Evolutionary conservation across 352 stramenopile genomes (phyloP).

Genomic region (Phytopythium ostracodes): DNA sequence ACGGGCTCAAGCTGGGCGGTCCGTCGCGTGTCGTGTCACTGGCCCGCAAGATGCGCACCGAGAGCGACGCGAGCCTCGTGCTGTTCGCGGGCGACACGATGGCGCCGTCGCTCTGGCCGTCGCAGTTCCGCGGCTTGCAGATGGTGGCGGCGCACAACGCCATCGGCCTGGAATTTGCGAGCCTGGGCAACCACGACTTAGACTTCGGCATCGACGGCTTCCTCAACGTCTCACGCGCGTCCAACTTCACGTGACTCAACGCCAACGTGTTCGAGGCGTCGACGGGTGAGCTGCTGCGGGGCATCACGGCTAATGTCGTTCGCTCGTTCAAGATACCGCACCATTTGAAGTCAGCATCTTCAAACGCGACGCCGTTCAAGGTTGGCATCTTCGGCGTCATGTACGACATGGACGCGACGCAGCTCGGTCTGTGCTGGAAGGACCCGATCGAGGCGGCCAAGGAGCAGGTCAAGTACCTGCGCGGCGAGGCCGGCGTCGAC

Average conservation of each 20-base stretch:
- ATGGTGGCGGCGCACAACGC: slow-evolving; percentile 77
- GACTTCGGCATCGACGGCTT: slow-evolving; percentile 78
- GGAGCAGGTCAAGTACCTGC: slow-evolving; percentile 31
- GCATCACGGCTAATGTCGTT: slow-evolving; percentile 44
- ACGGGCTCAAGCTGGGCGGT: slow-evolving; percentile 57
- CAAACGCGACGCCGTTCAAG: slow-evolving; percentile 24
- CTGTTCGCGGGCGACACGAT: slow-evolving; percentile 79
- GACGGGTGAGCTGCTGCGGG: slow-evolving; percentile 41
- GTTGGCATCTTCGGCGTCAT: slow-evolving; percentile 74
- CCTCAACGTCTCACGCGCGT: slow-evolving; percentile 50
- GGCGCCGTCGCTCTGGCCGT: slow-evolving; percentile 79
- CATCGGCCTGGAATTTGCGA: slow-evolving; percentile 68
- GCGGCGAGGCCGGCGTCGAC: slow-evolving; percentile 43
- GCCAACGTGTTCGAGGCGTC: slow-evolving; percentile 62
- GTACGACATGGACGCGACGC: slow-evolving; percentile 71
- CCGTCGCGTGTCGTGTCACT: slow-evolving; percentile 71
- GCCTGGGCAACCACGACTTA: slow-evolving; percentile 80
- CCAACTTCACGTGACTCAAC: slow-evolving; percentile 73
- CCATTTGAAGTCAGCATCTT: background rate
- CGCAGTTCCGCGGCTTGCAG: slow-evolving; percentile 74
- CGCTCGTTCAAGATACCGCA: slow-evolving; percentile 26
- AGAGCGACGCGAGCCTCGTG: slow-evolving; percentile 68
- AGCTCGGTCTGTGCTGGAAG: slow-evolving; percentile 58
- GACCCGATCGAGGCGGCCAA: slow-evolving; percentile 58
- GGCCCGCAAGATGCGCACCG: slow-evolving; percentile 46